phyloP scores from a whole-genome alignment of 495 filamentous ascomycete genomes.

The Friedmanniomyces endolithicus region DNA sequence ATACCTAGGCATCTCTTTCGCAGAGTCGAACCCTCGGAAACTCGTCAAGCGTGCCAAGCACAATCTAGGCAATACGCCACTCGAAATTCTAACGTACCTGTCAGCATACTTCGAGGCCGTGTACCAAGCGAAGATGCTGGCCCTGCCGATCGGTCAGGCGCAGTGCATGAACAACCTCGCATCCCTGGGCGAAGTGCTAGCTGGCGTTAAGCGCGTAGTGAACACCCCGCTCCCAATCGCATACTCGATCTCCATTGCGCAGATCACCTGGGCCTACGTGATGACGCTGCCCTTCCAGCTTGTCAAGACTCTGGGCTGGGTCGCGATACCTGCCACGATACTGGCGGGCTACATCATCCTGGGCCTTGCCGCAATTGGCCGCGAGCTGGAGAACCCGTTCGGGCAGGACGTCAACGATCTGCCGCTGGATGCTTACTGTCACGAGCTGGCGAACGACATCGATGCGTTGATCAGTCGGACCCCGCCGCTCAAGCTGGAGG shows the following conservation, averaged over 20 bases:
- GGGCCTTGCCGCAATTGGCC: conserved; percentile 72
- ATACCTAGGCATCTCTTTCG: conserved; percentile 25
- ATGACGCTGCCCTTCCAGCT: conserved; percentile 78
- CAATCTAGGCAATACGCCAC: conserved; percentile 28
- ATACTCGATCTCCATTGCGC: conserved; percentile 73
- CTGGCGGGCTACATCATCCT: conserved; percentile 75
- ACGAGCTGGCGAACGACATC: conserved; percentile 57
- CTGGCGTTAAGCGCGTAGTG: conserved; percentile 66
- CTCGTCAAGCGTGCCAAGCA: conserved; percentile 26
- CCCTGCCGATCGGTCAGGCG: conserved; percentile 27
- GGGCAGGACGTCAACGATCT: conserved; percentile 80
- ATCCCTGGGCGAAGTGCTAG: conserved; percentile 58
- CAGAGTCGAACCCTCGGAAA: conserved; percentile 25
- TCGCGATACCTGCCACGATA: conserved; percentile 76
- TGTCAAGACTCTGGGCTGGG: conserved; percentile 46
- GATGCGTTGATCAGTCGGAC: conserved; percentile 54
- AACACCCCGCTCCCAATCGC: conserved; percentile 75
- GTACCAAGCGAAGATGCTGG: conserved; percentile 41
- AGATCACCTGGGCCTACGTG: conserved; percentile 83
- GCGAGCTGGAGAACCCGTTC: conserved; percentile 84
- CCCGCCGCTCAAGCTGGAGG: conserved; percentile 38
- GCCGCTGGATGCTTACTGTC: conserved; percentile 64
- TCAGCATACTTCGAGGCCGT: conserved; percentile 23
- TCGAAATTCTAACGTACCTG: conserved; percentile 27
- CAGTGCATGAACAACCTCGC: conserved; percentile 29